Evolutionary conservation across 108 stramenopile genomes (phyloP).

Genomic region (Nannochloropsis gaditana): DNA sequence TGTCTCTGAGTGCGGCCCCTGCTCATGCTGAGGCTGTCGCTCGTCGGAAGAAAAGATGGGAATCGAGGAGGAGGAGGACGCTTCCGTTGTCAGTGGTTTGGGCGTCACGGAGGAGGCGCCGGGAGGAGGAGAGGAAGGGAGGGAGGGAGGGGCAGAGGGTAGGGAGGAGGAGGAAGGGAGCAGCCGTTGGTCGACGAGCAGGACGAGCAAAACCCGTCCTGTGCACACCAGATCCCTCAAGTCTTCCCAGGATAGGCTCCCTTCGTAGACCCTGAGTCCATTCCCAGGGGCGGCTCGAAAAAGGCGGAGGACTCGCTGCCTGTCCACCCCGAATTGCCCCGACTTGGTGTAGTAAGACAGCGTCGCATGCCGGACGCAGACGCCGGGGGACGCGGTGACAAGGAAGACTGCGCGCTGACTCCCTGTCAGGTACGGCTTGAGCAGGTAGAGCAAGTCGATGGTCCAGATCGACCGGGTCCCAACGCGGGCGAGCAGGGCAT

Average conservation of each 20-base stretch:
- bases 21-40: too few relatives aligned
- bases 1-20: too few relatives aligned
- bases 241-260: background rate
- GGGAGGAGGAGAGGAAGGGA: background rate
- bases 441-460: slow-evolving; percentile 12
- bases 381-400: background rate
- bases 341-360: background rate
- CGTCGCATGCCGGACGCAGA: background rate
- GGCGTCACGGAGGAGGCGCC: background rate
- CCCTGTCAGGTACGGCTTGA: background rate
- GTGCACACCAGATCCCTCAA: background rate
- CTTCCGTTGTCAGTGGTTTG: too few relatives aligned
- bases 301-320: background rate
- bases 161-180: background rate
- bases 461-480: background rate
- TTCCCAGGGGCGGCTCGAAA: background rate
- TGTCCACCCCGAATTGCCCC: background rate
- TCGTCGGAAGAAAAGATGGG: too few relatives aligned
- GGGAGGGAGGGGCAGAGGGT: background rate
- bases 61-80: too few relatives aligned
- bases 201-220: background rate
- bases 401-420: background rate
- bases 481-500: background rate
- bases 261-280: background rate
- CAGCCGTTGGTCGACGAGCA: background rate